These are phyloP conservation scores for Raffaelea albimanens DNA, from an alignment of 2,329 filamentous ascomycete genomes.

Conservation along the genomic window DNA sequence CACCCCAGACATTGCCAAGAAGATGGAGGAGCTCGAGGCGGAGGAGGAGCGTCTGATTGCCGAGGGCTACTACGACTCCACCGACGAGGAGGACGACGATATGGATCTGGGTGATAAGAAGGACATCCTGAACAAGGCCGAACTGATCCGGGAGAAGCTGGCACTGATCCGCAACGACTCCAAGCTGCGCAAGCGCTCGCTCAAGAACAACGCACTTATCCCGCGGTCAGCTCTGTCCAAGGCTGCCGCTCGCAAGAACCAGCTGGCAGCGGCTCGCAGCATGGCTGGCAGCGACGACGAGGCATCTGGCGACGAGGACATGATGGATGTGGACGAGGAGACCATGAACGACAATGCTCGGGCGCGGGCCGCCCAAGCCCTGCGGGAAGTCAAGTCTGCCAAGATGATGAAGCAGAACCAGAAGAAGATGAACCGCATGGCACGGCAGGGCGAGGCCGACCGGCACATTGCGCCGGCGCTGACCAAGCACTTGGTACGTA, in stretches of 20 bases:
- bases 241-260: constrained; percentile 48
- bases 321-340: constrained; percentile 60
- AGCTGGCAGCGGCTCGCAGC: constrained; percentile 15
- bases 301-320: constrained; percentile 54
- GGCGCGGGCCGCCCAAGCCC: constrained; percentile 49
- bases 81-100: constrained; percentile 53
- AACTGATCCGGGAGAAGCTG: constrained; percentile 91
- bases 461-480: constrained; percentile 74
- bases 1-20: constrained; percentile 91
- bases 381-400: constrained; percentile 65
- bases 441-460: constrained; percentile 92
- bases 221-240: constrained; percentile 55
- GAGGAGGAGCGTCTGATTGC: constrained; percentile 90
- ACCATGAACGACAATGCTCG: constrained; percentile 30
- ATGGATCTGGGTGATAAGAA: constrained; percentile 70
- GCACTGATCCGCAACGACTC: constrained; percentile 87
- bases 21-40: constrained; percentile 83
- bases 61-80: constrained; percentile 88
- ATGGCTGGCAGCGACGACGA: not conserved
- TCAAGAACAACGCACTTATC: constrained; percentile 95
- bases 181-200: constrained; percentile 76
- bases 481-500: constrained; percentile 81
- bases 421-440: constrained; percentile 98
- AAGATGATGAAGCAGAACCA: constrained; percentile 80
- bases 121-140: constrained; percentile 82